Conservation (phyloP, 306 rosid genomes). For the Vachellia collinsii region DNA sequence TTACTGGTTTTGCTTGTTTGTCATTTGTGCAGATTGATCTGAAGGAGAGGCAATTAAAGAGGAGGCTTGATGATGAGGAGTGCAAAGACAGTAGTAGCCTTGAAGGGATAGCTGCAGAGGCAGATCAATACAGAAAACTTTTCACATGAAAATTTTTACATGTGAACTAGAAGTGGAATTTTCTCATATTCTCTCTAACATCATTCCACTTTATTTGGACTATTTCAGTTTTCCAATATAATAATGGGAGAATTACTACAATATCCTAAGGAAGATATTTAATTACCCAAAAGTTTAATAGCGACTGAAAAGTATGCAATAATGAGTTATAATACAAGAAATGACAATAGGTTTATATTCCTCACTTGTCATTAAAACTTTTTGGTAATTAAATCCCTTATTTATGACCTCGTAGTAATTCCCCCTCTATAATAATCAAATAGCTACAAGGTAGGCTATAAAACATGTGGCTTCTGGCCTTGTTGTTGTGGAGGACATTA, state of each 20-base stretch:
- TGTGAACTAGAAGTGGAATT: constrained; percentile 1
- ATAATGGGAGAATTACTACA: too few relatives aligned
- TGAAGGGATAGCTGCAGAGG: constrained; percentile 79
- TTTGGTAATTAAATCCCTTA: too few relatives aligned
- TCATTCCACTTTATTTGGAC: constrained; percentile 25
- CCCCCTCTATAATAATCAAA: not conserved
- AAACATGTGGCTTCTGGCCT: not conserved
- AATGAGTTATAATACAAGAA: too few relatives aligned
- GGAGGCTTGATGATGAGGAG: constrained; percentile 84
- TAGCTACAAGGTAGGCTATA: not conserved
- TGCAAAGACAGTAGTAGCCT: constrained; percentile 61
- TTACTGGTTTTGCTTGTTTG: constrained; percentile 10
- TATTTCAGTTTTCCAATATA: not conserved
- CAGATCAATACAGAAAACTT: constrained; percentile 80
- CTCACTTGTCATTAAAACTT: too few relatives aligned
- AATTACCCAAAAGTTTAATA: too few relatives aligned
- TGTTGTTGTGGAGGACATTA: not conserved
- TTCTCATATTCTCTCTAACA: constrained; percentile 18
- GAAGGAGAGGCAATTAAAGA: constrained; percentile 77
- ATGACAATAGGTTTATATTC: too few relatives aligned
- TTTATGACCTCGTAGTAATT: too few relatives aligned
- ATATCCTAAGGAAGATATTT: too few relatives aligned
- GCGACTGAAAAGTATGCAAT: too few relatives aligned
- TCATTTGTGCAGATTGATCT: constrained; percentile 62
- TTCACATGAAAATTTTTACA: constrained; percentile 39